A percentile compares a stretch with the other conserved stretches of the same genome.
These are phyloP conservation scores for Diplodia seriata DNA, from an alignment of 2,329 filamentous ascomycete species.

Conservation along the genomic window DNA sequence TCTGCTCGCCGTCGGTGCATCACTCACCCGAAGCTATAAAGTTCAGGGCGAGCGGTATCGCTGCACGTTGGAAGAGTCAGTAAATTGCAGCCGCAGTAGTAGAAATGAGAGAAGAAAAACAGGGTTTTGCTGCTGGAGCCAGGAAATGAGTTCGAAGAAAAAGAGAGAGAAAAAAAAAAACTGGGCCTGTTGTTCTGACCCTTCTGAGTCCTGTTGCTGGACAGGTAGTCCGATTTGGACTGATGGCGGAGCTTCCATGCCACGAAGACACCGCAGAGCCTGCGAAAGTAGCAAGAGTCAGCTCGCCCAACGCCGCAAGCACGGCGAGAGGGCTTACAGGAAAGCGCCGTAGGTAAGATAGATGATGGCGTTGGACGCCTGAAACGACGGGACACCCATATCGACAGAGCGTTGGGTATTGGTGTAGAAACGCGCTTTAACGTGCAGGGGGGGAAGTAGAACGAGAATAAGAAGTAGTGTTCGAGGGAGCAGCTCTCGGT, in stretches of 20 bases:
- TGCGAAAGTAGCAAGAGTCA: conserved; percentile 47
- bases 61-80: conserved; percentile 53
- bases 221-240: conserved; percentile 73
- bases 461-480: background rate
- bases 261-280: conserved; percentile 66
- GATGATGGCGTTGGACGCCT: conserved; percentile 83
- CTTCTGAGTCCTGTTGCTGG: conserved; percentile 82
- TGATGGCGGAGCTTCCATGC: conserved; percentile 66
- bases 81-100: background rate
- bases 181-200: conserved; percentile 62
- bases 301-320: background rate
- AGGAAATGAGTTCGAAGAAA: background rate
- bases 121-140: background rate
- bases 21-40: conserved; percentile 93
- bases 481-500: background rate
- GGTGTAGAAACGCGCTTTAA: background rate
- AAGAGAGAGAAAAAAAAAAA: background rate
- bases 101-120: too few species aligned
- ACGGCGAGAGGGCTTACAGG: conserved; percentile 61
- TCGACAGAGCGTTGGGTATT: background rate
- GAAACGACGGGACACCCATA: conserved; percentile 78
- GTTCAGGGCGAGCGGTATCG: conserved; percentile 81
- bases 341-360: conserved; percentile 81
- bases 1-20: conserved; percentile 5
- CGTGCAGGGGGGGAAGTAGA: background rate